phyloP scores from a whole-genome alignment of 305 asterid genomes.

The Salvia sclarea region DNA sequence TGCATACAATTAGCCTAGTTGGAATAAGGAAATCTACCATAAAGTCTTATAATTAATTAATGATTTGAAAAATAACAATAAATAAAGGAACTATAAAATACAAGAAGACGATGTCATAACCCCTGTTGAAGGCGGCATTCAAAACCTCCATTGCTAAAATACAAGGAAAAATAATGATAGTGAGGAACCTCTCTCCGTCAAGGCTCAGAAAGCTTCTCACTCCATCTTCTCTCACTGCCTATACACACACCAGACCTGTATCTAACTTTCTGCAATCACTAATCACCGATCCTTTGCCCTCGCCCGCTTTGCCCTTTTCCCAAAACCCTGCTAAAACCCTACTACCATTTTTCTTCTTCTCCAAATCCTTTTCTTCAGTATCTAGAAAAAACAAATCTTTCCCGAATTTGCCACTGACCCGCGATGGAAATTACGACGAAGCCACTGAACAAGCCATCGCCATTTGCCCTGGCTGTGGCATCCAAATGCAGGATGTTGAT shows the following conservation, averaged over 20 bases:
- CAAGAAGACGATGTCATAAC: background rate
- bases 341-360: constrained; percentile 37
- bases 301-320: constrained; percentile 27
- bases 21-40: too few relatives aligned
- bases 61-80: background rate
- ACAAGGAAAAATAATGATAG: constrained; percentile 39
- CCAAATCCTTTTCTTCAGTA: constrained; percentile 47
- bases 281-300: constrained; percentile 22
- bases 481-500: constrained; percentile 75
- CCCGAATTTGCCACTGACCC: constrained; percentile 37
- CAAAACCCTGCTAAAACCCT: constrained; percentile 69
- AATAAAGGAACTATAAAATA: background rate
- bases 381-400: constrained; percentile 40
- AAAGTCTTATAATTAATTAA: too few relatives aligned
- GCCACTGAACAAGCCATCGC: constrained; percentile 36
- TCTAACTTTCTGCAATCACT: constrained; percentile 30
- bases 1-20: too few relatives aligned
- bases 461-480: constrained; percentile 88
- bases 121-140: background rate
- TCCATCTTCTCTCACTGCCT: constrained; percentile 41
- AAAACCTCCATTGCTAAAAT: constrained; percentile 31
- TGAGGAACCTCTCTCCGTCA: constrained; percentile 52
- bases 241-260: constrained; percentile 35
- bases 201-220: constrained; percentile 54
- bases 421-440: constrained; percentile 89